Base-by-base conservation (phyloP, 1,284 basidiomycete species). In the Chalciporus sp. region DNA sequence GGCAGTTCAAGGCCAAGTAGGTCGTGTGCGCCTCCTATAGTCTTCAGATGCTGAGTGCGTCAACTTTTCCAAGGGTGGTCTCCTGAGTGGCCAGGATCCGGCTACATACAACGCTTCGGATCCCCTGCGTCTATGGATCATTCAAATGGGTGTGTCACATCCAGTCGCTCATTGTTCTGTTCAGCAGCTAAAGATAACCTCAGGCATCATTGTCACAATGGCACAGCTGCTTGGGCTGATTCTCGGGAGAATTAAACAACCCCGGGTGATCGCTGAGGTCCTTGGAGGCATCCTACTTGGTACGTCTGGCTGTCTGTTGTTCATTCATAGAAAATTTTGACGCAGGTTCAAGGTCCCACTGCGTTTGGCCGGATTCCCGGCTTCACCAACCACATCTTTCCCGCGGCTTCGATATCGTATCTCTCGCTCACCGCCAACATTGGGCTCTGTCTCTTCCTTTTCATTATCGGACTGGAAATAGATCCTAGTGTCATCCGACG, bases 351-450 rank as follows among this genome's bases (percentile, higher is more conserved):
- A 68, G 90, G 91, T 20, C 91, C 92, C 7, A 94, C 92, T 12
- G 91, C 85, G 0, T 82, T 90, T 55, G 89, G 86, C 53, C 76
- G 78, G 23, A 87, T 91, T 16, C 89, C 88, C 7, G 85, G 87
- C 29, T 97, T 97, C 73, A 86, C 92, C 2, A 49, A 85, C 35
- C 84, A 87, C 65, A 87, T 97, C 59, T 98, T 98, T 69, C 94
- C 94, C 0, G 4, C 73, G 0, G 69, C 71, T 0, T 95, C 94
- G 0, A 62, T 84, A 4, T 78, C 94, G 0, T 95, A 85, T 69
- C 86, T 99, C 47, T 88, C 85, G 43, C 86, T 98, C 44, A 86
- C 92, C 27, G 92, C 95, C n/a, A 95, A 90, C 61, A 91, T 98
- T 58, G 95, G 96, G 19, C 82, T 97, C 14, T 92, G 94, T 66